Conservation (phyloP, 2,329 filamentous ascomycete species). For the Epichloe typhina region DNA sequence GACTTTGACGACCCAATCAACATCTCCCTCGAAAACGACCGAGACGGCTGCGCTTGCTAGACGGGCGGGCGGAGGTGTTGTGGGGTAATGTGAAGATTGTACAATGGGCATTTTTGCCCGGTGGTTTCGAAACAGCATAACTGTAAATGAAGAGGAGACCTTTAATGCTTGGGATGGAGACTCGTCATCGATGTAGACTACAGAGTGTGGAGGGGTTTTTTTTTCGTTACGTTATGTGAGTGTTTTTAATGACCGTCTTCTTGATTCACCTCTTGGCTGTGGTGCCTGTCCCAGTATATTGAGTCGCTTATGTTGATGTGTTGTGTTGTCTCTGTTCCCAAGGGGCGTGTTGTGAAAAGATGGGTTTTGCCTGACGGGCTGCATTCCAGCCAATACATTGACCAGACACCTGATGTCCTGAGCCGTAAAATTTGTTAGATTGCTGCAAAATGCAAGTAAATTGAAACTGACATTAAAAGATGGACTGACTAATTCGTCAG, state of each 20-base stretch:
- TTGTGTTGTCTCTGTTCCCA: too few species aligned
- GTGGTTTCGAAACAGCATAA: conserved; percentile 5
- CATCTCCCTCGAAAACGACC: conserved; percentile 89
- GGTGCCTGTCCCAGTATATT: background rate
- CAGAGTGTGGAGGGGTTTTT: conserved; percentile 5
- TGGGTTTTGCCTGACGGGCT: too few species aligned
- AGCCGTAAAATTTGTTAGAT: too few species aligned
- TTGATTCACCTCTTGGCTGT: background rate
- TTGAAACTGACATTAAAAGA: too few species aligned
- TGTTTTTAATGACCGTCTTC: conserved; percentile 5
- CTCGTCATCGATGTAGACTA: conserved; percentile 8
- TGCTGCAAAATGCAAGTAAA: too few species aligned
- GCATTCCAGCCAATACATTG: too few species aligned
- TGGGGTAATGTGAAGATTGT: background rate
- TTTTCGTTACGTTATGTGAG: conserved; percentile 3
- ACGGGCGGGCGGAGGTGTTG: conserved; percentile 1
- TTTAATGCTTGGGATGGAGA: background rate
- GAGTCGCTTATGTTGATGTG: background rate
- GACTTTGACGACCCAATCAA: conserved; percentile 98
- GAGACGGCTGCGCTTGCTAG: conserved; percentile 88
- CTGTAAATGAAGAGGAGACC: conserved; percentile 3
- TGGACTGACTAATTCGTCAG: too few species aligned
- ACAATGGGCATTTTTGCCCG: background rate
- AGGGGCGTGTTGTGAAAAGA: too few species aligned
- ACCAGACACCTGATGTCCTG: too few species aligned